These are phyloP conservation scores for Saccharomyces hybrid DNA, from an alignment of 1,139 yeast genomes.

Conservation along the genomic window DNA sequence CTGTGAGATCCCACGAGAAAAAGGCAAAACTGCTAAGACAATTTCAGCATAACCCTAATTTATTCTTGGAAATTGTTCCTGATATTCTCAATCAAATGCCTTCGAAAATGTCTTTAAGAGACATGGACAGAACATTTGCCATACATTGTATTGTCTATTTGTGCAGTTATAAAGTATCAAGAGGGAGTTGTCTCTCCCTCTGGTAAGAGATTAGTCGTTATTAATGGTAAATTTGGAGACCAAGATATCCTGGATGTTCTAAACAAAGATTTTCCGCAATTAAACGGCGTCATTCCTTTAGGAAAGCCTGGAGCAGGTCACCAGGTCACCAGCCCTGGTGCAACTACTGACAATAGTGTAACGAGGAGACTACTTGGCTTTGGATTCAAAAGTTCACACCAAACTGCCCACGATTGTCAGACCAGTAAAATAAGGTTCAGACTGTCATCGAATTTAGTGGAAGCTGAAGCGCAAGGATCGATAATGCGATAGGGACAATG, in stretches of 20 bases:
- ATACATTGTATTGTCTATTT: too few species aligned
- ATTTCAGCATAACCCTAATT: constrained; percentile 26
- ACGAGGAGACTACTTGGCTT: background rate
- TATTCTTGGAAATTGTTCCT: constrained; percentile 32
- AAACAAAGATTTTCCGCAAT: constrained; percentile 32
- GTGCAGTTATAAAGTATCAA: too few species aligned
- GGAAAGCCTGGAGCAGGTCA: constrained; percentile 35
- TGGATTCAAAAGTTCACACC: background rate
- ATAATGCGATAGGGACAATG: background rate
- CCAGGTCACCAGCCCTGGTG: background rate
- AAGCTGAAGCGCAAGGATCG: background rate
- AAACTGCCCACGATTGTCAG: background rate
- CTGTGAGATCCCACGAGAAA: constrained; percentile 34
- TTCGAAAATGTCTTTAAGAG: constrained; percentile 33
- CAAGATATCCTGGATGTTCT: constrained; percentile 32
- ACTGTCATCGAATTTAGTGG: background rate
- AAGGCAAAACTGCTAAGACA: constrained; percentile 22
- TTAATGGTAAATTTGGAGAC: constrained; percentile 27
- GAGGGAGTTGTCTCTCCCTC: constrained; percentile 7
- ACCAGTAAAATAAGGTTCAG: too few species aligned
- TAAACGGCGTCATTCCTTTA: constrained; percentile 37
- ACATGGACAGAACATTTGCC: constrained; percentile 14
- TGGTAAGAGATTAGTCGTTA: constrained; percentile 31
- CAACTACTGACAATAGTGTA: background rate
- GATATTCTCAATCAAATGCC: constrained; percentile 34